Evolutionary conservation across 1,284 basidiomycete species (phyloP).

Genomic region (Ustilago vetiveriae): DNA sequence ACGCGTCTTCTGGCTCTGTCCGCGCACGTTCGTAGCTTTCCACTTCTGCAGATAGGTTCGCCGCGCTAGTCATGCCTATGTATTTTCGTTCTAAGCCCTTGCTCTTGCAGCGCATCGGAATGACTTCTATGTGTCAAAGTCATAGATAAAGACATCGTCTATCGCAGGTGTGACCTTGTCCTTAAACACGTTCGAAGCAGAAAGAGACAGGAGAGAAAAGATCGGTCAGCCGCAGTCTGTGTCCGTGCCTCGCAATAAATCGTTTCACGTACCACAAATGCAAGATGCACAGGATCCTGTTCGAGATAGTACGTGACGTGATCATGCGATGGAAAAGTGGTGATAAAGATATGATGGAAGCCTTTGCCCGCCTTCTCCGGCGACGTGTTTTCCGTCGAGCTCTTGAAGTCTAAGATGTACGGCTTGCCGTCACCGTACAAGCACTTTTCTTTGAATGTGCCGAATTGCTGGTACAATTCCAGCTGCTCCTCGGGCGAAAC

Average conservation of each 20-base stretch:
- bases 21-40: constrained; percentile 13
- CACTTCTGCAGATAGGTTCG: background rate
- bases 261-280: constrained; percentile 33
- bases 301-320: constrained; percentile 49
- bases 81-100: constrained; percentile 1
- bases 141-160: constrained; percentile 44
- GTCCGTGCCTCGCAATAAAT: too few species aligned
- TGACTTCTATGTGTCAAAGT: constrained; percentile 31
- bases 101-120: too few species aligned
- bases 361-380: constrained; percentile 44
- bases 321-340: constrained; percentile 37
- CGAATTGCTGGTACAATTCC: constrained; percentile 32
- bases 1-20: constrained; percentile 4
- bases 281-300: constrained; percentile 40
- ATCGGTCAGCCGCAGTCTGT: too few species aligned
- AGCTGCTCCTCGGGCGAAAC: constrained; percentile 14
- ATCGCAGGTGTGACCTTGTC: constrained; percentile 32
- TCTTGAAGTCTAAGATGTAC: constrained; percentile 48
- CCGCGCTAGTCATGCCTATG: background rate
- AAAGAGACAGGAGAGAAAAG: too few species aligned
- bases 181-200: too few species aligned
- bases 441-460: constrained; percentile 19
- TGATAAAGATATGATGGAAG: constrained; percentile 49
- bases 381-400: constrained; percentile 39
- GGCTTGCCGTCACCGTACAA: constrained; percentile 25